phyloP scores from a whole-genome alignment of 768 basidiomycete genomes.

The Baorangia bicolor region DNA sequence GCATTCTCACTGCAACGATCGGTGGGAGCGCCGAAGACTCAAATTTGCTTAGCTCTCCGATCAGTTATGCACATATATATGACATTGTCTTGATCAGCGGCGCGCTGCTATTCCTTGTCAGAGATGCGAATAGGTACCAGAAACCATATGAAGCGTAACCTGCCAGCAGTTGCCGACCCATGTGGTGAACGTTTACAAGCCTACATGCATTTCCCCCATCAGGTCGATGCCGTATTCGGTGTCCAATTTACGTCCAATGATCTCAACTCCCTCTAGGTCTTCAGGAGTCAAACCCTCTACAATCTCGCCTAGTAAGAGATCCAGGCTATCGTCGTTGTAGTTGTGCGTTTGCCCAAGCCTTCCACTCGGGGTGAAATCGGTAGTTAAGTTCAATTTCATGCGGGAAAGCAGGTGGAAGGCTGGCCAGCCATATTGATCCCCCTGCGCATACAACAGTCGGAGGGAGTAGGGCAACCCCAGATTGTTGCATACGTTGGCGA shows the following conservation, averaged over 20 bases:
- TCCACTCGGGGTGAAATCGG: too few species aligned
- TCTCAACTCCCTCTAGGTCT: too few species aligned
- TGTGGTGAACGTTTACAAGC: background rate
- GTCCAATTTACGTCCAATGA: too few species aligned
- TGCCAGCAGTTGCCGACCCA: background rate
- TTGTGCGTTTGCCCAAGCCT: too few species aligned
- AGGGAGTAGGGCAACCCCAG: background rate
- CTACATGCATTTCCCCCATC: background rate
- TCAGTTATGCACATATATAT: slow-evolving; percentile 6
- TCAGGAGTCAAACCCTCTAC: too few species aligned
- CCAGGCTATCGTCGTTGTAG: too few species aligned
- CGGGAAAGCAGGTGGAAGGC: background rate
- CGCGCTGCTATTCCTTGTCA: slow-evolving; percentile 22
- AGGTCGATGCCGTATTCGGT: too few species aligned
- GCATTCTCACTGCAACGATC: slow-evolving; percentile 27
- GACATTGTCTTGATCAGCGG: slow-evolving; percentile 16
- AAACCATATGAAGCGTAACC: slow-evolving; percentile 4
- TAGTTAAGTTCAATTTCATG: background rate
- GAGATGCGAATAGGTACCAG: slow-evolving; percentile 21
- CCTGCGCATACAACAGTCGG: background rate
- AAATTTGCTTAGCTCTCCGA: background rate
- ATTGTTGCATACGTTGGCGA: slow-evolving; percentile 1
- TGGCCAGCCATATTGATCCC: background rate
- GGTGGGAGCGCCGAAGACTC: background rate
- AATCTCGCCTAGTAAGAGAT: too few species aligned